Evolutionary conservation across 257 asterid species (phyloP).

Genomic region (Misopates orontium): DNA sequence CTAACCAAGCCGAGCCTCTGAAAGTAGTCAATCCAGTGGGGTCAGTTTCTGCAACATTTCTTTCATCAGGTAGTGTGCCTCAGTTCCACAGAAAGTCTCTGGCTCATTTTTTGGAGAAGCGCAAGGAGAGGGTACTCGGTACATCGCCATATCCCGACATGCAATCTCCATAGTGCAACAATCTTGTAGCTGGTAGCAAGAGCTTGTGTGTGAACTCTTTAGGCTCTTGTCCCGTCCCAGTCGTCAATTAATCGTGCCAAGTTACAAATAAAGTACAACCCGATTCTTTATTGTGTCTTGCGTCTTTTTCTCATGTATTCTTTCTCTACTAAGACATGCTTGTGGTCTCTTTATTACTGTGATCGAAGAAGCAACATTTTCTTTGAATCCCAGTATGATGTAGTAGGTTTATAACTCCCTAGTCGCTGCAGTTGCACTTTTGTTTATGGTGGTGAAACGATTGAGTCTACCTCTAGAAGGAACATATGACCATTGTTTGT

Average conservation of each 20-base stretch:
- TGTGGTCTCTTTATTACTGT: conserved; percentile 33
- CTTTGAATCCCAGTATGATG: too few relatives aligned
- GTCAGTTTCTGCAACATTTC: conserved; percentile 40
- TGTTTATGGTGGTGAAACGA: too few relatives aligned
- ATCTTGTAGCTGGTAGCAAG: conserved; percentile 38
- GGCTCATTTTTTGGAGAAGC: conserved; percentile 91
- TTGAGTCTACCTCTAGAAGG: too few relatives aligned
- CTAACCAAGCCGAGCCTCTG: conserved; percentile 43
- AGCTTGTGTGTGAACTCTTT: conserved; percentile 50
- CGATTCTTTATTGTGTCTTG: conserved; percentile 1
- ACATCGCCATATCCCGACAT: conserved; percentile 54
- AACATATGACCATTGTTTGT: too few relatives aligned
- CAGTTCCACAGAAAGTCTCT: conserved; percentile 85
- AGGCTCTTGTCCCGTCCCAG: conserved; percentile 46
- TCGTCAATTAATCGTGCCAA: conserved; percentile 36
- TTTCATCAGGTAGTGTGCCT: conserved; percentile 78
- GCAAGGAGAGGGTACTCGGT: conserved; percentile 69
- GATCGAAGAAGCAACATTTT: background rate
- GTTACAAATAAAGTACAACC: conserved; percentile 25
- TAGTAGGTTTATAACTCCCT: too few relatives aligned
- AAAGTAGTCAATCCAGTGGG: conserved; percentile 35
- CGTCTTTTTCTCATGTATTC: conserved; percentile 17
- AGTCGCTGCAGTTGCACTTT: too few relatives aligned
- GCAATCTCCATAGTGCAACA: conserved; percentile 42
- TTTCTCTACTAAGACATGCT: conserved; percentile 2